Conservation (phyloP, 2,329 filamentous ascomycete genomes). For the Diaporthe humulicola region DNA sequence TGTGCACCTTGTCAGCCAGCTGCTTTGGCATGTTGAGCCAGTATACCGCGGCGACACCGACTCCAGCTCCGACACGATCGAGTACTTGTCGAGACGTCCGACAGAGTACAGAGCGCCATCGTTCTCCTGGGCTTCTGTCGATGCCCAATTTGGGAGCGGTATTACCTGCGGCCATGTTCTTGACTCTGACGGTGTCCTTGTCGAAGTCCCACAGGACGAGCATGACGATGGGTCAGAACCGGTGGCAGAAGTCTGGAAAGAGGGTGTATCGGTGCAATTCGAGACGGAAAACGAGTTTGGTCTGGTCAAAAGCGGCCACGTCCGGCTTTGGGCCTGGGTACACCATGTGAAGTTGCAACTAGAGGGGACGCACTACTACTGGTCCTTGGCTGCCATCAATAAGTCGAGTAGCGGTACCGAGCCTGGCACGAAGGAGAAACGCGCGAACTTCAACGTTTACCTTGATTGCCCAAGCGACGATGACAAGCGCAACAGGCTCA, state of each 20-base stretch:
- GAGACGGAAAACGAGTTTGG: constrained; percentile 16
- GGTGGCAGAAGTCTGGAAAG: background rate
- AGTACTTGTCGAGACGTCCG: constrained; percentile 4
- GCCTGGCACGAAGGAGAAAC: background rate
- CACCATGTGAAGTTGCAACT: background rate
- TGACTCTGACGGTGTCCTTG: background rate
- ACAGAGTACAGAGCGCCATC: constrained; percentile 27
- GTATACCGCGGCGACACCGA: background rate
- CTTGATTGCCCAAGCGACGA: constrained; percentile 27
- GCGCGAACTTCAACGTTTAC: background rate
- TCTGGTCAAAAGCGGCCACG: background rate
- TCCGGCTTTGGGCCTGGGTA: constrained; percentile 11
- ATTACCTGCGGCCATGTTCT: constrained; percentile 5
- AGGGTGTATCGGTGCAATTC: background rate
- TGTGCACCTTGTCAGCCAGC: constrained; percentile 11
- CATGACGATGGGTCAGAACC: accelerated
- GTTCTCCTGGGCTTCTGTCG: constrained; percentile 32
- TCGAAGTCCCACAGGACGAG: background rate
- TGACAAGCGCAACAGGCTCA: background rate
- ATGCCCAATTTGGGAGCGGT: constrained; percentile 7
- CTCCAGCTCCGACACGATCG: background rate
- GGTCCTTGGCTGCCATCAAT: background rate
- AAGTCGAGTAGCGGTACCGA: background rate
- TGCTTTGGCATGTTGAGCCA: constrained; percentile 21
- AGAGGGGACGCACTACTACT: background rate